A percentile compares a stretch with the other conserved stretches of the same genome.
Evolutionary conservation across 352 stramenopile species (phyloP).

Genomic region (Phytophthora hybrid): DNA sequence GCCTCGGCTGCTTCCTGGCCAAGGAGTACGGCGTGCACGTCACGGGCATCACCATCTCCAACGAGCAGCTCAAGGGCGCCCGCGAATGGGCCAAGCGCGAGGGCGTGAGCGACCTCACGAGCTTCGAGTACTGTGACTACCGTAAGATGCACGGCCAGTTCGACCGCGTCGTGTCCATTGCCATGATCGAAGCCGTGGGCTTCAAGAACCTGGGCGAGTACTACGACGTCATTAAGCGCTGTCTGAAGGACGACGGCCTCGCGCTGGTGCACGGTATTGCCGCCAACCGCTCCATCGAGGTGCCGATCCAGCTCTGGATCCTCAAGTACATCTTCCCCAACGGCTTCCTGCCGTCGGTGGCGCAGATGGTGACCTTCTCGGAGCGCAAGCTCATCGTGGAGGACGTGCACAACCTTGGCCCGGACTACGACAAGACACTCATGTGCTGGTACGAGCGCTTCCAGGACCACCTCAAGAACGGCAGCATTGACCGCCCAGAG

Average conservation of each 20-base stretch:
- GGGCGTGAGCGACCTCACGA: constrained; percentile 85
- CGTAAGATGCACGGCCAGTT: constrained; percentile 89
- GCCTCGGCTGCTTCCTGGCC: constrained; percentile 87
- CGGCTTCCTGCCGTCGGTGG: constrained; percentile 83
- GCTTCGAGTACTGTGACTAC: constrained; percentile 93
- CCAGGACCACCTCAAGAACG: constrained; percentile 81
- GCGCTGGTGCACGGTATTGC: constrained; percentile 86
- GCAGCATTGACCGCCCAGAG: constrained; percentile 78
- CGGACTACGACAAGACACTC: constrained; percentile 92
- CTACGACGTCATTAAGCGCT: constrained; percentile 84
- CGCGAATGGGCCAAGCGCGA: constrained; percentile 80
- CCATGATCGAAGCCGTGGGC: constrained; percentile 91
- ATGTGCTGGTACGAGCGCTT: constrained; percentile 91
- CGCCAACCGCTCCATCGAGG: constrained; percentile 87
- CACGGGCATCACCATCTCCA: constrained; percentile 91
- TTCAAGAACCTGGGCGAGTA: constrained; percentile 92
- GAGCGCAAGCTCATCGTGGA: constrained; percentile 86
- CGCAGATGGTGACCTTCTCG: constrained; percentile 77
- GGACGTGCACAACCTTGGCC: constrained; percentile 87
- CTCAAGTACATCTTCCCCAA: constrained; percentile 94
- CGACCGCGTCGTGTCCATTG: constrained; percentile 89
- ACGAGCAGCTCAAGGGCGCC: constrained; percentile 90
- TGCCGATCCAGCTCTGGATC: constrained; percentile 87
- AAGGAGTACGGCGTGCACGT: constrained; percentile 90
- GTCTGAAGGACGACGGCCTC: constrained; percentile 82